Conservation (phyloP, 1,284 basidiomycete genomes). For the Vanrija sp. region DNA sequence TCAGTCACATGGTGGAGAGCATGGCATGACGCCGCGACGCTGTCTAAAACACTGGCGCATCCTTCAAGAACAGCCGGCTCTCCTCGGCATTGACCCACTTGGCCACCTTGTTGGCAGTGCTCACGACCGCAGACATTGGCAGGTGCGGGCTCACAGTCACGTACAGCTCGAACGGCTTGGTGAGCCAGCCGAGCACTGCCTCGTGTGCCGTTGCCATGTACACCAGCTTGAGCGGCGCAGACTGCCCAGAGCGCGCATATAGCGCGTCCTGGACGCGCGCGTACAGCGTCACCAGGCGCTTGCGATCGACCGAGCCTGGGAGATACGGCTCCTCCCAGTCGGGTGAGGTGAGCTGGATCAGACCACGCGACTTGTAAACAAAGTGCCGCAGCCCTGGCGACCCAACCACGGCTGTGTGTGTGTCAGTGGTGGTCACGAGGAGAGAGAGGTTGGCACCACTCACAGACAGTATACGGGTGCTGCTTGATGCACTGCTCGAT, state of each 20-base stretch:
- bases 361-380: conserved; percentile 80
- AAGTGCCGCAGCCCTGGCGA: conserved; percentile 90
- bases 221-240: conserved; percentile 68
- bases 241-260: conserved; percentile 75
- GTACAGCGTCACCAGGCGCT: conserved; percentile 68
- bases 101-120: conserved; percentile 80
- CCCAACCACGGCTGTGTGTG: conserved; percentile 57
- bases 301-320: conserved; percentile 46
- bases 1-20: too few species aligned
- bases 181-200: conserved; percentile 76
- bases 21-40: background rate
- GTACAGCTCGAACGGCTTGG: conserved; percentile 88
- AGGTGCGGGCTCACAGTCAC: conserved; percentile 73
- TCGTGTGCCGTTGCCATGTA: conserved; percentile 80
- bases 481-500: conserved; percentile 27
- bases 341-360: conserved; percentile 84
- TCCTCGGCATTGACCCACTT: conserved; percentile 90
- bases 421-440: background rate
- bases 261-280: conserved; percentile 77
- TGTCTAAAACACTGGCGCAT: conserved; percentile 77
- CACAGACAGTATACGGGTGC: conserved; percentile 47
- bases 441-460: conserved; percentile 11
- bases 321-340: conserved; percentile 76
- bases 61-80: conserved; percentile 69
- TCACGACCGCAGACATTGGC: conserved; percentile 78